These are phyloP conservation scores for Microthlaspi erraticum DNA, from an alignment of 345 rosid genomes.

Conservation along the genomic window DNA sequence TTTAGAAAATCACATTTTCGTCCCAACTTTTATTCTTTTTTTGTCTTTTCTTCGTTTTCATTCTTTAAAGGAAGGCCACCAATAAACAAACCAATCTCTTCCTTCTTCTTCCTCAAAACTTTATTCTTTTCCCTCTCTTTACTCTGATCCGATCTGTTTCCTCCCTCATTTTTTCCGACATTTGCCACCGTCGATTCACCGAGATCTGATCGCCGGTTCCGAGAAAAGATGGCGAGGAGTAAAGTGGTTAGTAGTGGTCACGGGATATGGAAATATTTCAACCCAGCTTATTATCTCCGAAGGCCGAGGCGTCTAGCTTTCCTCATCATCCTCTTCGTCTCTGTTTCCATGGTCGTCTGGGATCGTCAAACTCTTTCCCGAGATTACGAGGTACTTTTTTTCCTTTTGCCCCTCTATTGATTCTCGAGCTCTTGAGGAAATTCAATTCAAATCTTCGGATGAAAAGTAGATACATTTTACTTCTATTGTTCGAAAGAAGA, in stretches of 20 bases:
- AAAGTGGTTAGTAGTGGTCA: slow-evolving; percentile 26
- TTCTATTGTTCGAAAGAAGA: neutral
- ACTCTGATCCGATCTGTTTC: slow-evolving; percentile 30
- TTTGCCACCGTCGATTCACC: neutral
- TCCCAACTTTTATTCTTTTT: no score
- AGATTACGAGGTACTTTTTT: slow-evolving; percentile 60
- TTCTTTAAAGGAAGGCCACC: no score
- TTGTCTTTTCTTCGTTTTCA: no score
- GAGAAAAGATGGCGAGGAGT: slow-evolving; percentile 42
- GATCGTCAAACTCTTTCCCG: slow-evolving; percentile 83
- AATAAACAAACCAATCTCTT: no score
- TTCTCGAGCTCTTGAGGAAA: neutral
- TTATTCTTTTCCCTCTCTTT: slow-evolving; percentile 17
- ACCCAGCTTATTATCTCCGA: slow-evolving; percentile 74
- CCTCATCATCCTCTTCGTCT: slow-evolving; percentile 68
- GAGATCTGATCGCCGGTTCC: slow-evolving; percentile 32
- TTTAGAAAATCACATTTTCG: no score
- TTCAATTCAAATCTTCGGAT: neutral
- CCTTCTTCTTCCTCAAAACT: no score
- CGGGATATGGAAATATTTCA: slow-evolving; percentile 62
- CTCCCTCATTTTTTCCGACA: neutral
- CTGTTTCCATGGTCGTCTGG: slow-evolving; percentile 68
- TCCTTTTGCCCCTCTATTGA: neutral
- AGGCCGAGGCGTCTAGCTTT: slow-evolving; percentile 73
- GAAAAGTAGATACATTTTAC: no score